Conservation (phyloP, 805 yeast genomes). For the Metschnikowia lachancei region DNA sequence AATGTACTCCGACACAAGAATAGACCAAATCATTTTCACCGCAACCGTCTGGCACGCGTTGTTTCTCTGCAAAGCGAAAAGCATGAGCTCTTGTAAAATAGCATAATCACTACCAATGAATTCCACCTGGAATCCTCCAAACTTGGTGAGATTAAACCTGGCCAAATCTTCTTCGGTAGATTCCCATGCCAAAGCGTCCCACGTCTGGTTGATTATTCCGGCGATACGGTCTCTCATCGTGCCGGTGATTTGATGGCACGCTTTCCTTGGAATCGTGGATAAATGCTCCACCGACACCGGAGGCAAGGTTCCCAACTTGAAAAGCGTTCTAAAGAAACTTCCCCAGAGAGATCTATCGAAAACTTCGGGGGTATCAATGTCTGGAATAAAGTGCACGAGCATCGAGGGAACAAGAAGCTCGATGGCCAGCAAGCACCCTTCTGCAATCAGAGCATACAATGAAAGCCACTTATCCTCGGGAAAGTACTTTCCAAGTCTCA, state of each 20-base stretch:
- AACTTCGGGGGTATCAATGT: constrained; percentile 45
- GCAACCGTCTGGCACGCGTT: constrained; percentile 58
- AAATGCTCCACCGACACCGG: constrained; percentile 69
- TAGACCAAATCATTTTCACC: constrained; percentile 66
- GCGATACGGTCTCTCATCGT: constrained; percentile 63
- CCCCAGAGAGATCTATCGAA: constrained; percentile 70
- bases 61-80: constrained; percentile 68
- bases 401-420: constrained; percentile 53
- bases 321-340: constrained; percentile 54
- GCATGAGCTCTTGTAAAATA: constrained; percentile 60
- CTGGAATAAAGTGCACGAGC: constrained; percentile 51
- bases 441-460: constrained; percentile 53
- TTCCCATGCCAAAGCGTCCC: constrained; percentile 73
- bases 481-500: constrained; percentile 56
- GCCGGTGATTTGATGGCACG: constrained; percentile 61
- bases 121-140: constrained; percentile 71
- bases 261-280: constrained; percentile 69
- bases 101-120: constrained; percentile 57
- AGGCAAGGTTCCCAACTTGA: constrained; percentile 61
- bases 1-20: constrained; percentile 64
- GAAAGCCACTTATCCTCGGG: constrained; percentile 76
- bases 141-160: constrained; percentile 57
- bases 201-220: constrained; percentile 51
- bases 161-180: constrained; percentile 50
- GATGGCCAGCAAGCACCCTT: constrained; percentile 53